These are phyloP conservation scores for Naematelia aurantialba DNA, from an alignment of 768 basidiomycete genomes.

Conservation along the genomic window DNA sequence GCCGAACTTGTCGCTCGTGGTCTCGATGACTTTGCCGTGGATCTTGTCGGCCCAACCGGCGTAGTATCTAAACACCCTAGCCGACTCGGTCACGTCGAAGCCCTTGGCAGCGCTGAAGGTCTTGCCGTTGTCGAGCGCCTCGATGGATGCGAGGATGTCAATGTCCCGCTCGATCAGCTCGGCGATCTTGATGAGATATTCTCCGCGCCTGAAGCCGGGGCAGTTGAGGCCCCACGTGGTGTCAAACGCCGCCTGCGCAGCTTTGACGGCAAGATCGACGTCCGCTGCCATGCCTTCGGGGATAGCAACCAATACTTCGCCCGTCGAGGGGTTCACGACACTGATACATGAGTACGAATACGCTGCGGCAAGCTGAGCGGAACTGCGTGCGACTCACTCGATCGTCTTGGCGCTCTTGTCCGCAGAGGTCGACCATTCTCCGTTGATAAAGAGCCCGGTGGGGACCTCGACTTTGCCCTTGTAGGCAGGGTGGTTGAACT, in stretches of 20 bases:
- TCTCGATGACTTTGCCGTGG: slow-evolving; percentile 64
- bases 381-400: slow-evolving; percentile 33
- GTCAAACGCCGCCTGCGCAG: slow-evolving; percentile 76
- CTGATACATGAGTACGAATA: slow-evolving; percentile 13
- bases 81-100: slow-evolving; percentile 33
- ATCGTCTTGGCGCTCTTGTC: slow-evolving; percentile 45
- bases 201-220: slow-evolving; percentile 63
- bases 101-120: slow-evolving; percentile 52
- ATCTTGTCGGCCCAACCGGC: slow-evolving; percentile 97
- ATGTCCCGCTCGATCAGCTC: slow-evolving; percentile 83
- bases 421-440: slow-evolving; percentile 65
- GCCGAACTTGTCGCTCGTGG: slow-evolving; percentile 60
- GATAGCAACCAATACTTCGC: slow-evolving; percentile 43
- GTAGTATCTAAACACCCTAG: slow-evolving; percentile 61
- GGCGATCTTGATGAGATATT: slow-evolving; percentile 76
- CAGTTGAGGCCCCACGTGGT: slow-evolving; percentile 81
- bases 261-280: slow-evolving; percentile 76
- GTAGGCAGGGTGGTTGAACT: slow-evolving; percentile 44
- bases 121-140: slow-evolving; percentile 87
- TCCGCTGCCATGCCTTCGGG: slow-evolving; percentile 54
- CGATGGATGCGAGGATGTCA: slow-evolving; percentile 76
- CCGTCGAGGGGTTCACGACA: slow-evolving; percentile 50
- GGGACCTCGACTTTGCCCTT: slow-evolving; percentile 56
- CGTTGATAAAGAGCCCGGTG: slow-evolving; percentile 87
- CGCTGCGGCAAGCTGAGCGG: slow-evolving; percentile 5